These are phyloP conservation scores for Shiraia sp. DNA, from an alignment of 2,329 filamentous ascomycete species.

Conservation along the genomic window DNA sequence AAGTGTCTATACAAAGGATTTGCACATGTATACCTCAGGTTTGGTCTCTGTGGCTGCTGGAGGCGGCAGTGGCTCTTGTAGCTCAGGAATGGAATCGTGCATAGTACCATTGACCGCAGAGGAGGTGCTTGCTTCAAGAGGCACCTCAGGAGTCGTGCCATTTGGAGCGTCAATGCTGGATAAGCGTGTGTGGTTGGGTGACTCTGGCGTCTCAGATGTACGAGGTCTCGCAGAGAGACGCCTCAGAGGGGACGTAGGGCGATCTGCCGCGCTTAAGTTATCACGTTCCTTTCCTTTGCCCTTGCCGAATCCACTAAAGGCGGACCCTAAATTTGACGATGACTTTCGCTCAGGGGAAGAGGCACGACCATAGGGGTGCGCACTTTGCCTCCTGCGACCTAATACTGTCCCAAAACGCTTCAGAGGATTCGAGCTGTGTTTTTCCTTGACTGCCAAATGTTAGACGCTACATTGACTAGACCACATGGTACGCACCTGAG, in stretches of 20 bases:
- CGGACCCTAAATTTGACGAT: slow-evolving; percentile 58
- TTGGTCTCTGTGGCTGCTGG: slow-evolving; percentile 25
- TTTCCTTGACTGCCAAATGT: slow-evolving; percentile 35
- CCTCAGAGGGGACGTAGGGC: slow-evolving; percentile 40
- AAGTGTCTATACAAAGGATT: neutral
- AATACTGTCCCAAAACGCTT: slow-evolving; percentile 49
- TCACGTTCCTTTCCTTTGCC: slow-evolving; percentile 67
- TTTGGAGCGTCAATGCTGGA: slow-evolving; percentile 36
- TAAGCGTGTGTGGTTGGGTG: slow-evolving; percentile 36
- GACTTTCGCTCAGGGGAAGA: slow-evolving; percentile 57
- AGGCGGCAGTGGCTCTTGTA: slow-evolving; percentile 43
- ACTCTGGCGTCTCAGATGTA: slow-evolving; percentile 36
- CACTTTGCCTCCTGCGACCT: slow-evolving; percentile 42
- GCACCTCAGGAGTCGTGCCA: slow-evolving; percentile 30
- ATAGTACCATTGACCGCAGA: slow-evolving; percentile 34
- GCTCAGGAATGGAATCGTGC: slow-evolving; percentile 39
- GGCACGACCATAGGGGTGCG: slow-evolving; percentile 44
- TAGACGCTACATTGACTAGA: slow-evolving; percentile 2
- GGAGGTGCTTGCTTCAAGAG: slow-evolving; percentile 20
- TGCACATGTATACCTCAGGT: slow-evolving; percentile 27
- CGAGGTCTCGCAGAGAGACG: slow-evolving; percentile 33
- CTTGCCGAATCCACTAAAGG: slow-evolving; percentile 66
- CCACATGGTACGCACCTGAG: slow-evolving; percentile 42
- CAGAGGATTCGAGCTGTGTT: slow-evolving; percentile 43
- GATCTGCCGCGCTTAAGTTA: slow-evolving; percentile 41